These are phyloP conservation scores for Candida maesae DNA, from an alignment of 805 yeast genomes.

Conservation along the genomic window DNA sequence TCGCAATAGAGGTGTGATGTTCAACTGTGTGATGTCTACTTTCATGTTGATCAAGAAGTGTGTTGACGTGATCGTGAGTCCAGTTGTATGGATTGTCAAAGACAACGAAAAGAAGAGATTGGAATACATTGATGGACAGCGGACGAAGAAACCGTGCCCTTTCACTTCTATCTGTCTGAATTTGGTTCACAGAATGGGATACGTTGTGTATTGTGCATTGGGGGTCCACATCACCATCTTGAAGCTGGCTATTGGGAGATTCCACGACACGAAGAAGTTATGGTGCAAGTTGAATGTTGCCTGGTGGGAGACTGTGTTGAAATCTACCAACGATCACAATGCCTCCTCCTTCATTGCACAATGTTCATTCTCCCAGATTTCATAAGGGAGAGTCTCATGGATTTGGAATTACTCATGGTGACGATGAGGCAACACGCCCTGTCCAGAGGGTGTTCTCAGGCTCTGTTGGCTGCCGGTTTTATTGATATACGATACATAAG, in stretches of 20 bases:
- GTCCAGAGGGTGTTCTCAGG: no score
- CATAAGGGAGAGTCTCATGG: no score
- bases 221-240: slow-evolving; percentile 3
- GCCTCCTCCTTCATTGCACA: no score
- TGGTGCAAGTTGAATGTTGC: slow-evolving; percentile 2
- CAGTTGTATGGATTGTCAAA: neutral
- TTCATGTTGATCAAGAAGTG: neutral
- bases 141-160: slow-evolving; percentile 1
- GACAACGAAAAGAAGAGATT: slow-evolving; percentile 4
- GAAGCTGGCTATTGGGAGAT: slow-evolving; percentile 1
- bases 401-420: no score
- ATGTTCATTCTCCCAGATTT: no score
- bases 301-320: no score
- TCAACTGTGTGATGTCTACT: neutral
- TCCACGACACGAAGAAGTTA: slow-evolving; percentile 5
- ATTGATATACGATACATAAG: no score
- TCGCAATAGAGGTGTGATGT: neutral
- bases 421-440: no score
- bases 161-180: neutral
- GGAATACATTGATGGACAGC: neutral
- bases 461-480: no score
- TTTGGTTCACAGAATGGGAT: neutral
- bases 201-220: neutral
- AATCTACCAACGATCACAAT: no score
- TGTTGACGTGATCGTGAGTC: neutral